phyloP scores from a whole-genome alignment of 768 basidiomycete species.

The Neoboletus magnificus region DNA sequence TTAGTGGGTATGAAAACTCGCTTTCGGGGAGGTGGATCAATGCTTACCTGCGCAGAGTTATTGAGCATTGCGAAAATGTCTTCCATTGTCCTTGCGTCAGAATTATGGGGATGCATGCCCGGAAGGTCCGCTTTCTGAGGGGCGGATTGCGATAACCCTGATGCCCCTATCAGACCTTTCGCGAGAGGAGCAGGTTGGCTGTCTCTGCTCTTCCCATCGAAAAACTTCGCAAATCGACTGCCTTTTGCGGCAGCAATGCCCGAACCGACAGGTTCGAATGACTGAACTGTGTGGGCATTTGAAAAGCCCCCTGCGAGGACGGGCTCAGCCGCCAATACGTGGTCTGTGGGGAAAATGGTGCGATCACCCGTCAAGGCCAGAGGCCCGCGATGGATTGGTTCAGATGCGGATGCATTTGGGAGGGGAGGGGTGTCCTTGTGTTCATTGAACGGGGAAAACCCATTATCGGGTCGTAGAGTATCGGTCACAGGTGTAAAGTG shows the following conservation, averaged over 20 bases:
- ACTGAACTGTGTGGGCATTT: conserved; percentile 11
- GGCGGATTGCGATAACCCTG: conserved; percentile 45
- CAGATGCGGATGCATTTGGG: conserved; percentile 13
- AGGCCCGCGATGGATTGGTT: conserved; percentile 21
- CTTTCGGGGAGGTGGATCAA: neutral
- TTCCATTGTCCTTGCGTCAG: conserved; percentile 65
- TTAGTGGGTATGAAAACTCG: conserved; percentile 6
- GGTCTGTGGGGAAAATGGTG: conserved; percentile 21
- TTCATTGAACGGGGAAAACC: conserved; percentile 61
- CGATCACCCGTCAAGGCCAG: conserved; percentile 20
- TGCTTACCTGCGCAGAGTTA: conserved; percentile 67
- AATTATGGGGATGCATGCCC: conserved; percentile 36
- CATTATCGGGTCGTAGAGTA: conserved; percentile 19
- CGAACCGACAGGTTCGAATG: conserved; percentile 35
- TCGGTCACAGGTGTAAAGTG: conserved; percentile 12
- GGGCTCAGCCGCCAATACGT: conserved; percentile 16
- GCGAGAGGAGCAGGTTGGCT: conserved; percentile 27
- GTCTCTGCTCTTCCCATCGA: conserved; percentile 67
- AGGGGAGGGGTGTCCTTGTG: conserved; percentile 14
- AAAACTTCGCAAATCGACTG: conserved; percentile 85
- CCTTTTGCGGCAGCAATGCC: conserved; percentile 60
- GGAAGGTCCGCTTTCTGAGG: conserved; percentile 45
- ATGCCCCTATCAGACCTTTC: conserved; percentile 39
- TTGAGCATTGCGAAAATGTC: conserved; percentile 81
- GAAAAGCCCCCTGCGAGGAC: conserved; percentile 15